Evolutionary conservation across 768 basidiomycete genomes (phyloP).

Genomic region (Mrakia blollopis): DNA sequence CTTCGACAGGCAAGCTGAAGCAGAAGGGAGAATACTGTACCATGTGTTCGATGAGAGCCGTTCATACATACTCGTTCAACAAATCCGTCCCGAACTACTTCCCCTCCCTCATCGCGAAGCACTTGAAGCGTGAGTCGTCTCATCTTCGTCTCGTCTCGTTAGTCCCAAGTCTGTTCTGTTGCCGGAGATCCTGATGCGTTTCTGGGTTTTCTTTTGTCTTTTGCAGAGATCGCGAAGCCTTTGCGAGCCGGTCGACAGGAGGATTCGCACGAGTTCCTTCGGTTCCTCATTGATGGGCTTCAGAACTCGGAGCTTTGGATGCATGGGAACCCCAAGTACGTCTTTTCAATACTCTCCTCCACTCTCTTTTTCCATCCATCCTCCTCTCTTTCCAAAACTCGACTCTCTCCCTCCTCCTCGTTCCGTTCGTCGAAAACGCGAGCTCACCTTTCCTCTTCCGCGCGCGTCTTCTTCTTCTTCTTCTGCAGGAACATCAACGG

Average conservation of each 20-base stretch:
- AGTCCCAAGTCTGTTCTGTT: too few relatives aligned
- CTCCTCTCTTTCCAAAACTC: not conserved
- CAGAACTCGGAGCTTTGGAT: slow-evolving; percentile 68
- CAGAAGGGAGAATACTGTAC: slow-evolving; percentile 61
- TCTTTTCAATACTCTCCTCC: slow-evolving; percentile 27
- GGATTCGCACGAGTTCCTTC: slow-evolving; percentile 95
- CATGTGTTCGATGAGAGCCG: slow-evolving; percentile 62
- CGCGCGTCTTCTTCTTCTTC: not conserved
- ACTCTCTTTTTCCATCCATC: too few relatives aligned
- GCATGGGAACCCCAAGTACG: slow-evolving; percentile 65
- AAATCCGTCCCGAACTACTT: slow-evolving; percentile 49
- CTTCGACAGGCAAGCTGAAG: not conserved
- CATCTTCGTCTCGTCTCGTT: not conserved
- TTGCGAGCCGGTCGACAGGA: slow-evolving; percentile 79
- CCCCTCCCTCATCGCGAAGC: slow-evolving; percentile 61
- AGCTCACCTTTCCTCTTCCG: slow-evolving; percentile 13
- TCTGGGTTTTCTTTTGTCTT: not conserved
- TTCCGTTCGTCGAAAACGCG: not conserved
- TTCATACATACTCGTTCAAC: slow-evolving; percentile 56
- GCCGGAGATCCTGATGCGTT: too few relatives aligned
- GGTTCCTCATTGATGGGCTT: slow-evolving; percentile 84
- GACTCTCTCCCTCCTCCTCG: not conserved
- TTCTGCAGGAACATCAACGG: slow-evolving; percentile 40
- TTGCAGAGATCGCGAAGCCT: slow-evolving; percentile 23
- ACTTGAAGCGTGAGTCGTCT: slow-evolving; percentile 60